Conservation (phyloP, 768 basidiomycete species). For the Leccinum subtestaceum region DNA sequence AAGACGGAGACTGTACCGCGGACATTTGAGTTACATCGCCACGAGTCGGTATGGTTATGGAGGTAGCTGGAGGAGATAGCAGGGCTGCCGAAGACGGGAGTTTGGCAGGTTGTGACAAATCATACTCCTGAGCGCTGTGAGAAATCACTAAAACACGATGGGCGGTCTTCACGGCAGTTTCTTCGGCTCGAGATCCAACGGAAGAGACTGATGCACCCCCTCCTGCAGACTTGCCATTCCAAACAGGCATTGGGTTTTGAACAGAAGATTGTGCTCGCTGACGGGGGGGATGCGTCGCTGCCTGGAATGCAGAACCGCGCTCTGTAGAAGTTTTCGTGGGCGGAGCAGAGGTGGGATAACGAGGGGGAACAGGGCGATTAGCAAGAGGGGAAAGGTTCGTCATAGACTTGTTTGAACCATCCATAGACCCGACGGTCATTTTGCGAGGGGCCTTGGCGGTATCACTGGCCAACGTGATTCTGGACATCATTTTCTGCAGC, state of each 20-base stretch:
- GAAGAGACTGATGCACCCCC: conserved; percentile 5
- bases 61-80: conserved; percentile 3
- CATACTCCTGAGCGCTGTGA: conserved; percentile 6
- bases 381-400: conserved; percentile 49
- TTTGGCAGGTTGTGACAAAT: conserved; percentile 1
- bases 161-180: not conserved
- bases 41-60: conserved; percentile 1
- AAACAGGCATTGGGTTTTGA: conserved; percentile 21
- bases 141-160: conserved; percentile 4
- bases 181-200: conserved; percentile 10
- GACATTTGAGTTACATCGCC: conserved; percentile 1
- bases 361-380: conserved; percentile 61
- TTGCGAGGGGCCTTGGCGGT: conserved; percentile 32
- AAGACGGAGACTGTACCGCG: not conserved
- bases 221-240: conserved; percentile 16
- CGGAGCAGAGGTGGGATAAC: conserved; percentile 46
- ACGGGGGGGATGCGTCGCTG: conserved; percentile 14
- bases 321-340: conserved; percentile 44
- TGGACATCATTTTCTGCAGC: conserved; percentile 81
- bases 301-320: conserved; percentile 22
- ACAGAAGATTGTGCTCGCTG: conserved; percentile 28
- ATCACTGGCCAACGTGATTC: conserved; percentile 51
- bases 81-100: conserved; percentile 4
- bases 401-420: conserved; percentile 32
- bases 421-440: conserved; percentile 25